These are phyloP conservation scores for Aspergillus aculeatinus DNA, from an alignment of 2,329 filamentous ascomycete genomes.

Conservation along the genomic window DNA sequence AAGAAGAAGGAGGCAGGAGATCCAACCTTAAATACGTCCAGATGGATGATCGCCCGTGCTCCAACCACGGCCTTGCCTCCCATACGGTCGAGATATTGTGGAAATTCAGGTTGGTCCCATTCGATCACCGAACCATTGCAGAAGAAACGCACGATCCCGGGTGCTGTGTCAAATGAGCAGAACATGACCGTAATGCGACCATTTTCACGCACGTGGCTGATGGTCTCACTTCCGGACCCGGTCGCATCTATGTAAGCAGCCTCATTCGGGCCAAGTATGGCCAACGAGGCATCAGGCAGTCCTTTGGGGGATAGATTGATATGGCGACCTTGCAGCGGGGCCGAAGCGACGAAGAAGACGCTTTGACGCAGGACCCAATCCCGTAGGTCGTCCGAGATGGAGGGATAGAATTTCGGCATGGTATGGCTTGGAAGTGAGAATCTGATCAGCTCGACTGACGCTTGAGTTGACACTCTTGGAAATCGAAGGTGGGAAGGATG, in stretches of 20 bases:
- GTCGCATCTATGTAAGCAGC: constrained; percentile 72
- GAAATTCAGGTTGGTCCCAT: constrained; percentile 55
- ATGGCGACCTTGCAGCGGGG: constrained; percentile 65
- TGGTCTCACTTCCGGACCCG: constrained; percentile 73
- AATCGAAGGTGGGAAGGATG: no score
- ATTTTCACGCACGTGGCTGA: constrained; percentile 74
- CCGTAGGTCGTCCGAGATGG: constrained; percentile 56
- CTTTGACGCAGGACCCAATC: constrained; percentile 67
- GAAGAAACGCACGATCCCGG: constrained; percentile 65
- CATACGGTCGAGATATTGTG: constrained; percentile 47
- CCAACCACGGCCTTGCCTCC: constrained; percentile 46
- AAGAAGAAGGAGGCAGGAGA: constrained; percentile 1
- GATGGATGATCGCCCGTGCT: constrained; percentile 60
- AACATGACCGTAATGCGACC: constrained; percentile 74
- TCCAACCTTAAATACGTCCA: constrained; percentile 60
- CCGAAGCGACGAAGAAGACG: constrained; percentile 74
- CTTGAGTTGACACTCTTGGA: neutral
- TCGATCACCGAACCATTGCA: constrained; percentile 61
- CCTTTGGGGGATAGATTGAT: constrained; percentile 78
- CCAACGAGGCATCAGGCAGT: constrained; percentile 61
- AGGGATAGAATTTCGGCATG: constrained; percentile 63
- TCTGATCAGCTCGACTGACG: neutral
- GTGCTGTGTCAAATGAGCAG: constrained; percentile 60
- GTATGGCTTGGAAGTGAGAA: neutral
- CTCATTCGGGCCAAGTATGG: constrained; percentile 58